phyloP scores from a whole-genome alignment of 495 filamentous ascomycete species.

The Cudoniella acicularis region DNA sequence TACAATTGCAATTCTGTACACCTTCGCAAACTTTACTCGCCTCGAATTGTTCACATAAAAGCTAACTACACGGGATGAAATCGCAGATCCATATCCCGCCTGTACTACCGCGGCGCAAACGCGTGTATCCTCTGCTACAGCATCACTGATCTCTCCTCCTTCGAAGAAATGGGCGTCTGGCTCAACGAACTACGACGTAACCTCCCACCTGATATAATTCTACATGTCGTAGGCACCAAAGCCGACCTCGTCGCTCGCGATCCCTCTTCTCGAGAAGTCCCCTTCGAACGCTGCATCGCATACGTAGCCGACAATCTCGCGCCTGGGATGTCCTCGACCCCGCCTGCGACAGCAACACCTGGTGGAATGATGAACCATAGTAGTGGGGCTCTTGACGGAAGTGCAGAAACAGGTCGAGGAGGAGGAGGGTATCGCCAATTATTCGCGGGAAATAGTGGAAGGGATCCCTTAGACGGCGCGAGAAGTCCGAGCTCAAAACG shows the following conservation, averaged over 20 bases:
- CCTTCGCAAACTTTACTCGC: too few relatives aligned
- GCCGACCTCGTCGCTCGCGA: conserved; percentile 83
- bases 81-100: conserved; percentile 66
- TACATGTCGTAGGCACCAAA: conserved; percentile 96
- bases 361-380: conserved; percentile 8
- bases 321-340: conserved; percentile 58
- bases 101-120: conserved; percentile 95
- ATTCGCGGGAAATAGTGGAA: neutral
- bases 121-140: conserved; percentile 93
- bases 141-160: conserved; percentile 82
- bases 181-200: conserved; percentile 54
- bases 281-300: conserved; percentile 90
- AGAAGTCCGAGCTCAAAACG: conserved; percentile 71
- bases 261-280: conserved; percentile 70
- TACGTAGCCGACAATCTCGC: conserved; percentile 90
- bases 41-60: too few relatives aligned
- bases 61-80: too few relatives aligned
- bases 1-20: too few relatives aligned
- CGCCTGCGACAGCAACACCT: conserved; percentile 57
- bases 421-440: neutral
- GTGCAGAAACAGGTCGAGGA: conserved; percentile 26
- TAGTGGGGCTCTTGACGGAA: conserved; percentile 20
- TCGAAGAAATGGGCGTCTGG: conserved; percentile 93
- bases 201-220: conserved; percentile 63
- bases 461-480: conserved; percentile 36